These are phyloP conservation scores for Candida schatavii DNA, from an alignment of 805 yeast species.

Conservation along the genomic window DNA sequence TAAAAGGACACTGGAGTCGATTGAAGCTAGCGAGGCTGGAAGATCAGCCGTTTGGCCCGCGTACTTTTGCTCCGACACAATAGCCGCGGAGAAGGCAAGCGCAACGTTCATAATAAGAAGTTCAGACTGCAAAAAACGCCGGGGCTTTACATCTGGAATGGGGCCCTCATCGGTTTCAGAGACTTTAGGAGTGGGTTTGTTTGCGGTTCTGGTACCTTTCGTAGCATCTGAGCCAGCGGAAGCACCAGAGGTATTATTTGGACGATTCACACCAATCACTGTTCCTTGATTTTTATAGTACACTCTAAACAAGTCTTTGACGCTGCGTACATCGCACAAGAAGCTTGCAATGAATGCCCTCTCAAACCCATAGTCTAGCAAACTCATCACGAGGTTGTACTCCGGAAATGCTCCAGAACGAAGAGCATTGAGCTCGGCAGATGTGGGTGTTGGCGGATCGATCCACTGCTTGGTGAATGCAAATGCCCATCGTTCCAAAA, in stretches of 20 bases:
- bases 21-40: background rate
- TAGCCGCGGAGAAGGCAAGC: constrained; percentile 23
- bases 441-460: constrained; percentile 22
- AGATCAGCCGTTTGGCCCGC: background rate
- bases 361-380: constrained; percentile 24
- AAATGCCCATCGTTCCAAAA: constrained; percentile 17
- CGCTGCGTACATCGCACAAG: constrained; percentile 15
- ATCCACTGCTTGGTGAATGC: constrained; percentile 24
- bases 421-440: background rate
- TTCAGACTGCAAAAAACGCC: constrained; percentile 19
- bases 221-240: background rate
- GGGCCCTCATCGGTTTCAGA: background rate
- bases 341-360: constrained; percentile 19
- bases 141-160: background rate
- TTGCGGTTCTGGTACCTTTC: too few species aligned
- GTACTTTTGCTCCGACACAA: background rate
- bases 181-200: too few species aligned
- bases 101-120: constrained; percentile 31
- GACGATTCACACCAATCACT: background rate
- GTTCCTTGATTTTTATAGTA: constrained; percentile 16
- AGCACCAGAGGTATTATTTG: background rate
- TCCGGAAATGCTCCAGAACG: constrained; percentile 16
- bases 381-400: constrained; percentile 19
- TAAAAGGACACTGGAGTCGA: background rate
- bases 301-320: constrained; percentile 20